Evolutionary conservation across 768 basidiomycete species (phyloP).

Genomic region (Scleroderma bovista): DNA sequence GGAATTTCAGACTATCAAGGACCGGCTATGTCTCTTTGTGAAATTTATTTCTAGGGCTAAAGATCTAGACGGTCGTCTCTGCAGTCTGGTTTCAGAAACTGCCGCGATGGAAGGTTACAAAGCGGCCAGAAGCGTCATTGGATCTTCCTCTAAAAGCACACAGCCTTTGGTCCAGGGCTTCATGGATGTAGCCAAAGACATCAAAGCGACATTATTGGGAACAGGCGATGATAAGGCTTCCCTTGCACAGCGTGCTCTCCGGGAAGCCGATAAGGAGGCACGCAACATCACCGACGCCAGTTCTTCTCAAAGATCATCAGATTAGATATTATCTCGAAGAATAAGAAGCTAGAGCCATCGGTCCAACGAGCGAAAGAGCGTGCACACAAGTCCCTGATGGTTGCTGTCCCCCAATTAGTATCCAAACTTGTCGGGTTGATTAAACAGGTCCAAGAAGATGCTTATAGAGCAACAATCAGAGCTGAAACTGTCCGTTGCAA

Average conservation of each 20-base stretch:
- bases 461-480: background rate
- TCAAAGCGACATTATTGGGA: no score
- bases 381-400: background rate
- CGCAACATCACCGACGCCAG: conserved; percentile 5
- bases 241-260: conserved; percentile 4
- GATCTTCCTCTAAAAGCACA: no score
- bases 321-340: conserved; percentile 6
- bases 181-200: no score
- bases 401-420: background rate
- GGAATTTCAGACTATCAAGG: conserved; percentile 12
- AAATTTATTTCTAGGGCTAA: background rate
- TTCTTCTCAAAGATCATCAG: conserved; percentile 10
- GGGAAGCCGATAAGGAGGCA: background rate
- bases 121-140: background rate
- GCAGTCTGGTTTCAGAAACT: background rate
- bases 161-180: no score
- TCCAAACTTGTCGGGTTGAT: conserved; percentile 9
- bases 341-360: background rate
- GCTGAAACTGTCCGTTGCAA: background rate
- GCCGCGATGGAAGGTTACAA: conserved; percentile 1
- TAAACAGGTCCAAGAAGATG: conserved; percentile 7
- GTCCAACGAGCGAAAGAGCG: background rate
- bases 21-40: conserved; percentile 9
- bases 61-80: background rate
- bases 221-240: background rate